These are phyloP conservation scores for Colletotrichum graminicola DNA, from an alignment of 2,329 filamentous ascomycete species.

Conservation along the genomic window DNA sequence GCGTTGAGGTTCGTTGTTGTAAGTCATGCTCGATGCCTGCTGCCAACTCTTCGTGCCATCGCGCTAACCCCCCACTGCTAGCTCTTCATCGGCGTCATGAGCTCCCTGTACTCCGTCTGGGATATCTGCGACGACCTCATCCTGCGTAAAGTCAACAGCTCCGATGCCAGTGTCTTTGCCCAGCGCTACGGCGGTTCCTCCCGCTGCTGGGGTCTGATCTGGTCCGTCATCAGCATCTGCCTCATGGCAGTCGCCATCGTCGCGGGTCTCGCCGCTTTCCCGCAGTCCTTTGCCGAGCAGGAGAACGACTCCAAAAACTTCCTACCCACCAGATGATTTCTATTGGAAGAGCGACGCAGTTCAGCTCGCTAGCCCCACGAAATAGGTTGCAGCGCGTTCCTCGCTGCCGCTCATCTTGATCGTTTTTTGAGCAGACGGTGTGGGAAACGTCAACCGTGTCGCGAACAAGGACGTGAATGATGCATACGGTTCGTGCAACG, in stretches of 20 bases:
- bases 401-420: not conserved
- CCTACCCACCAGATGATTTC: conserved; percentile 60
- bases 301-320: conserved; percentile 76
- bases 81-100: conserved; percentile 88
- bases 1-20: conserved; percentile 78
- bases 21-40: conserved; percentile 47
- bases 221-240: conserved; percentile 77
- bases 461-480: conserved; percentile 11
- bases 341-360: not conserved
- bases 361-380: not conserved
- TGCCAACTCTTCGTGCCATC: not conserved
- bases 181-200: conserved; percentile 83
- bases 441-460: not conserved
- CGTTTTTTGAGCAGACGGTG: not conserved
- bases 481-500: not conserved
- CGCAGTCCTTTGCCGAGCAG: conserved; percentile 76
- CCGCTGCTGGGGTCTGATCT: conserved; percentile 84
- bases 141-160: conserved; percentile 82
- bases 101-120: conserved; percentile 83
- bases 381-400: not conserved
- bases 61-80: conserved; percentile 45
- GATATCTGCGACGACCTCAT: conserved; percentile 89
- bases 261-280: conserved; percentile 82
- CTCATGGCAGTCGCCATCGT: conserved; percentile 82
- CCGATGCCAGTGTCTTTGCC: conserved; percentile 83